Base-by-base conservation (phyloP, 495 filamentous ascomycete species). In the Penicillium nucicola region DNA sequence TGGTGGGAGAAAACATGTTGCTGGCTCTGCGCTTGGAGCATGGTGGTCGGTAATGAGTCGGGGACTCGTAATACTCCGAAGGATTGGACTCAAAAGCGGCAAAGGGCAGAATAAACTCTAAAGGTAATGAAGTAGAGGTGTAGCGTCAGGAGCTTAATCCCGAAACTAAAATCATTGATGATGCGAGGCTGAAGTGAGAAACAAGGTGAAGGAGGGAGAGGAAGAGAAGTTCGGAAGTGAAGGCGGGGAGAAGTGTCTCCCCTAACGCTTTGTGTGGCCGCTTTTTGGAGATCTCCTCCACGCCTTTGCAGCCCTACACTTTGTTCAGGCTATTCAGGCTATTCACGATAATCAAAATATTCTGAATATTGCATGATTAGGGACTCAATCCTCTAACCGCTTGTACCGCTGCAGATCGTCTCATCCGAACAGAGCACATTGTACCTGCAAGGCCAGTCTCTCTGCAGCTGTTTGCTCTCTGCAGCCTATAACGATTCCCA, bases 1-100 rank as follows among this genome's bases (percentile, higher is more conserved):
- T 95, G 89, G 68, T 88, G 84, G 28, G 83, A 82, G 66, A 84
- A 87, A 52, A 86, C 72, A 77, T 86, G 81, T 55, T 78, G 25
- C 25, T 28, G 76, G 46, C 67, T 71, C 65, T 75, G 74, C 67
- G 74, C 69, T 70, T 75, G 72, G 45, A 77, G 70, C 74, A 77
- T 77, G 68, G 57, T 71, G 71, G 62, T 64, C 62, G 59, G 50
- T 59, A 56, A 57, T 62, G 56, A 56, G 55, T 60, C 48, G 55
- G 57, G 57, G 55, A 58, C 61, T 72, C 65, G 66, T 67, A 67
- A 65, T 68, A 56, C 62, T 67, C 64, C 65, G 58, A 58, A 61
- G 53, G 42, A 55, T 65, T 50, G 55, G 41, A 50, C 43, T 47
- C 45, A 39, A 51, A 41, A 59, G 50, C 43, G 52, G 58, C 57